Conservation (phyloP, 164 flowering plant genomes). For the Aristolochia contorta region DNA sequence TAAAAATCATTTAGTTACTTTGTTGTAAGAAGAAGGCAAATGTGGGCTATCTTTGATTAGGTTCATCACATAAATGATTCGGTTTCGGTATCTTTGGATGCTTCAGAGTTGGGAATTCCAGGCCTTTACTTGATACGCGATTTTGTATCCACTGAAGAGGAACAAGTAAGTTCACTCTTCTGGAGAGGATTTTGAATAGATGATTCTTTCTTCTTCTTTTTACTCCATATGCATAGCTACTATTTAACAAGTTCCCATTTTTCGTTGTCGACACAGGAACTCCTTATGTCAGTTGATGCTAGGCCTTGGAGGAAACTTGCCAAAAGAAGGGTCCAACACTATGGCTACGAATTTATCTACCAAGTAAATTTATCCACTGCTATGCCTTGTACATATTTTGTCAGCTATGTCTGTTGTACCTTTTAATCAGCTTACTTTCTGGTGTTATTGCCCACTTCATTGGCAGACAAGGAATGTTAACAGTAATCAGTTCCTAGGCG, state of each 20-base stretch:
- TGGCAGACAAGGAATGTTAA: slow-evolving; percentile 79
- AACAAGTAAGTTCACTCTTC: slow-evolving; percentile 36
- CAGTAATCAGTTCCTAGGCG: slow-evolving; percentile 52
- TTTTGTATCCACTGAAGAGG: slow-evolving; percentile 53
- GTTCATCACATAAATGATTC: slow-evolving; percentile 25
- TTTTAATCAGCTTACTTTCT: background rate
- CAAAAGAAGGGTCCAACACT: slow-evolving; percentile 89
- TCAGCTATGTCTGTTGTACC: background rate
- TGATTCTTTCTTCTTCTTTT: background rate
- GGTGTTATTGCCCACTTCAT: slow-evolving; percentile 1
- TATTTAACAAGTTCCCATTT: background rate
- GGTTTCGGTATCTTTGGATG: slow-evolving; percentile 43
- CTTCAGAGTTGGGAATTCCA: slow-evolving; percentile 65
- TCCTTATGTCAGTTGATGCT: slow-evolving; percentile 73
- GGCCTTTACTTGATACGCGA: slow-evolving; percentile 71
- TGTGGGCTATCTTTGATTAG: background rate
- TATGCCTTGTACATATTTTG: background rate
- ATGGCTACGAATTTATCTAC: slow-evolving; percentile 87
- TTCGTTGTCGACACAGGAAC: slow-evolving; percentile 31
- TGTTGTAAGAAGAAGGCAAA: no score
- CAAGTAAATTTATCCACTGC: slow-evolving; percentile 31
- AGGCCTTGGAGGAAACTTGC: slow-evolving; percentile 74
- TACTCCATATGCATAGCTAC: background rate
- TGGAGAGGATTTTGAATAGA: background rate
- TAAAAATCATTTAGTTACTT: no score